Base-by-base conservation (phyloP, 495 filamentous ascomycete species). In the Annulohypoxylon stygium region DNA sequence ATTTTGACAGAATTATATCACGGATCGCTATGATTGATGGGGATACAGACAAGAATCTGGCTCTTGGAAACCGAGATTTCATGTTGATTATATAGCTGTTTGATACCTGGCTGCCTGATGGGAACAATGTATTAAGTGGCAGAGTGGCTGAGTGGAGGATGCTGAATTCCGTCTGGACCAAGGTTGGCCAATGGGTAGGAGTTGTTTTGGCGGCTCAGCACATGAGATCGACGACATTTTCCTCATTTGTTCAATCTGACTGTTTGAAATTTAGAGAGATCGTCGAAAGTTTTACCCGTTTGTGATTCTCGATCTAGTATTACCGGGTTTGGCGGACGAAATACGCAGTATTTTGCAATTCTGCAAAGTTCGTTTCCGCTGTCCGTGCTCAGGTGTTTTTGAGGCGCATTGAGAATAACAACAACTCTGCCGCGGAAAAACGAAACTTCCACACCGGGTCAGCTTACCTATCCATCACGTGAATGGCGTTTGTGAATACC, bases 1-100 rank as follows among this genome's bases (percentile, higher is more conserved):
- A 73, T 73, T 8, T 60, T 55, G 54, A 47, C 11, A 4, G 62
- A 4, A 23, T 39, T 33, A 9, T 61, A 18, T 61, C 57, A n/a
- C 18, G 23, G 34, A 48, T 45, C 0, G 12, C 3, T 18, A 54
- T 2, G 25, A 33, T n/a, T 2, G 25, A 33, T n/a, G 25, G 33
- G 25, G 12, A 54, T 54, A 26, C 6, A n/a, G 50, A 54, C 33
- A 12, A 51, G 25, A 20, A 51, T 20, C 16, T 51, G 48, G 18
- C 48, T 26, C 10, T 30, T 30, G 30, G 30, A 6, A 25, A 23
- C n/a, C n/a, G 55, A 33, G 25, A 33, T 30, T 0, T 3, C 45
- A 50, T 50, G 7, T 8, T 7, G 9, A 55, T 55, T 30, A 5
- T 25, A 30, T 53, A 53, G 5, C 50, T 30, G 25, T 10, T 2